These are phyloP conservation scores for Miscanthus lutarioriparius DNA, from an alignment of 176 grass and related monocot genomes.

Conservation along the genomic window DNA sequence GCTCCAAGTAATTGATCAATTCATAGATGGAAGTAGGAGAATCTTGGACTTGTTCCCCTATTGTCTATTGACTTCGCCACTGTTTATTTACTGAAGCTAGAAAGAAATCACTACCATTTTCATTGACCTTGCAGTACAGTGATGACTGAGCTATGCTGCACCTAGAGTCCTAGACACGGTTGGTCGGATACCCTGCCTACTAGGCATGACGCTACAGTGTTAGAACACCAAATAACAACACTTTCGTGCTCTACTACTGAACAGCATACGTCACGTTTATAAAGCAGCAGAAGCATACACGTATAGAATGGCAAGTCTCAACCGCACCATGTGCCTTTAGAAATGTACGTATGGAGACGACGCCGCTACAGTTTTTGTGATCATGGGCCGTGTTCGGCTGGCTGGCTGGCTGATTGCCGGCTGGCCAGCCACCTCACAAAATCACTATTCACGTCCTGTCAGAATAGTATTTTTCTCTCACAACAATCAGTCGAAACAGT, in stretches of 20 bases:
- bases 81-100: background rate
- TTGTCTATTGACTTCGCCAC: background rate
- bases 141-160: background rate
- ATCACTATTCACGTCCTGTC: too few species aligned
- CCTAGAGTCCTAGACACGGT: background rate
- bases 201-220: constrained; percentile 15
- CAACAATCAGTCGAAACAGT: too few species aligned
- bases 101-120: background rate
- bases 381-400: too few species aligned
- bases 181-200: background rate
- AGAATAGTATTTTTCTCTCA: too few species aligned
- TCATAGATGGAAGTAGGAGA: background rate
- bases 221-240: background rate
- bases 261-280: background rate
- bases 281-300: background rate
- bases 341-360: background rate
- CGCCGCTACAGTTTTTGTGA: background rate
- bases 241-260: background rate
- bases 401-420: too few species aligned
- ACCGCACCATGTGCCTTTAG: constrained; percentile 9
- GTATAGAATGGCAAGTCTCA: constrained; percentile 30
- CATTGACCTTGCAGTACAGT: background rate
- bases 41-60: background rate
- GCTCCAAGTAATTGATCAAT: background rate
- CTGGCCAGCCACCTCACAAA: too few species aligned